Conservation (phyloP, 2,329 filamentous ascomycete genomes). For the Pyricularia grisea region DNA sequence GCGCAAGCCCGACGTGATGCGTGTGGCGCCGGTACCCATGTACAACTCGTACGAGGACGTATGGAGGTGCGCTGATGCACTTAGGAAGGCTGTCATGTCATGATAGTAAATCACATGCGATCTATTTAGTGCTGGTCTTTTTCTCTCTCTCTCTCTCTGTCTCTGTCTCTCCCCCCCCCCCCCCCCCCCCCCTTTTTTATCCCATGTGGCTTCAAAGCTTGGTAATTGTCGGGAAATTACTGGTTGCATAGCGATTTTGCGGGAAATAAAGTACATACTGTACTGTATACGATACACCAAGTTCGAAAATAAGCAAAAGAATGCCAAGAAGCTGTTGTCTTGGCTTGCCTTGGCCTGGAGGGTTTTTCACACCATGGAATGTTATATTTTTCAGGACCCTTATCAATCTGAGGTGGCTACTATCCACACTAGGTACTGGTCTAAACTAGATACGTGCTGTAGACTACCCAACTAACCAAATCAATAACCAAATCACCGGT, state of each 20-base stretch:
- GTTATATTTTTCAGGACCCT: no score
- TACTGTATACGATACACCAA: no score
- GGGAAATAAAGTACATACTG: neutral
- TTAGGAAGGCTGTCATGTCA: conserved; percentile 5
- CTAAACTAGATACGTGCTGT: no score
- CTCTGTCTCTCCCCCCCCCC: no score
- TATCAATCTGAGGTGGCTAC: no score
- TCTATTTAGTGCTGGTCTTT: neutral
- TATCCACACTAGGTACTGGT: no score
- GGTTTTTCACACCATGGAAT: no score
- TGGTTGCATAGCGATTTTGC: neutral
- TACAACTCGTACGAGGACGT: conserved; percentile 76
- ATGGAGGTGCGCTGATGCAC: conserved; percentile 17
- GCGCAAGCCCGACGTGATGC: conserved; percentile 74
- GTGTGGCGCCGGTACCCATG: conserved; percentile 73
- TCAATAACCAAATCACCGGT: no score
- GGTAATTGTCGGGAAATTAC: neutral
- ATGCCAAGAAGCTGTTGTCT: no score
- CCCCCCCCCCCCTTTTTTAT: neutral
- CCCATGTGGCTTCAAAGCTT: neutral
- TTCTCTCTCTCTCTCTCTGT: neutral
- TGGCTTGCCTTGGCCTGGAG: no score
- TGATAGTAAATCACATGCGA: neutral
- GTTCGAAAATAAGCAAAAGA: no score
- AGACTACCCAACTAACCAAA: no score